Percentiles rank a stretch among this genome's conserved stretches.
Conservation (phyloP, 495 filamentous ascomycete genomes). For the Chaetomium fimeti region DNA sequence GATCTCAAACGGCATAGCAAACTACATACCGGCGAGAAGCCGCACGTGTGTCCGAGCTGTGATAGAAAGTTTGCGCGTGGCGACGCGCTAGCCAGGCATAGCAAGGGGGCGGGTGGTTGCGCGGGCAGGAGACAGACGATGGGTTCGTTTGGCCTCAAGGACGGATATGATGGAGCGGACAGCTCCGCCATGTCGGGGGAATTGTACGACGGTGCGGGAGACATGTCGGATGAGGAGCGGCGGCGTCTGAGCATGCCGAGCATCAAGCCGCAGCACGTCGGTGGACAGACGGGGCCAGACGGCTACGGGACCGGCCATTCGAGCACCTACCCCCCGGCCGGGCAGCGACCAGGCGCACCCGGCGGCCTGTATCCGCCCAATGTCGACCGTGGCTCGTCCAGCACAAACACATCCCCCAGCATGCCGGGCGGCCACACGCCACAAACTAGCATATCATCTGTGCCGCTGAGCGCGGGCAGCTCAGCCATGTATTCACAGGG, state of each 20-base stretch:
- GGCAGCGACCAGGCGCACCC: slow-evolving; percentile 39
- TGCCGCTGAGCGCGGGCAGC: slow-evolving; percentile 48
- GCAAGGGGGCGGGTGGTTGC: slow-evolving; percentile 93
- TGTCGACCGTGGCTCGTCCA: slow-evolving; percentile 51
- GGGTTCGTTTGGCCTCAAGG: slow-evolving; percentile 79
- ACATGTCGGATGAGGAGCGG: slow-evolving; percentile 51
- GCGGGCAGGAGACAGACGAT: slow-evolving; percentile 85
- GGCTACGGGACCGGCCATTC: slow-evolving; percentile 44
- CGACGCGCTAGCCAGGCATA: slow-evolving; percentile 90
- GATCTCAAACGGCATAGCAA: slow-evolving; percentile 96
- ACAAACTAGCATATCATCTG: slow-evolving; percentile 49
- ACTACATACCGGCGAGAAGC: slow-evolving; percentile 93
- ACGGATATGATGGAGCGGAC: slow-evolving; percentile 63
- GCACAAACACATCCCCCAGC: slow-evolving; percentile 53
- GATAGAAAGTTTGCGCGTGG: slow-evolving; percentile 92
- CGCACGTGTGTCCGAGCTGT: slow-evolving; percentile 91
- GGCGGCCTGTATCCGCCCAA: slow-evolving; percentile 63
- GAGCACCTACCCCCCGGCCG: slow-evolving; percentile 77
- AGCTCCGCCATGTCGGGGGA: slow-evolving; percentile 78
- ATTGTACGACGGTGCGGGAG: slow-evolving; percentile 61
- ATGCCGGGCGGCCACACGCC: slow-evolving; percentile 46
- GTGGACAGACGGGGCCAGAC: slow-evolving; percentile 48
- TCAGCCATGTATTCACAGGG: slow-evolving; percentile 66
- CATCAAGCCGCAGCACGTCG: slow-evolving; percentile 68
- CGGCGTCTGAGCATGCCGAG: slow-evolving; percentile 63